Base-by-base conservation (phyloP, 306 rosid species). In the Medicago ruthenica region DNA sequence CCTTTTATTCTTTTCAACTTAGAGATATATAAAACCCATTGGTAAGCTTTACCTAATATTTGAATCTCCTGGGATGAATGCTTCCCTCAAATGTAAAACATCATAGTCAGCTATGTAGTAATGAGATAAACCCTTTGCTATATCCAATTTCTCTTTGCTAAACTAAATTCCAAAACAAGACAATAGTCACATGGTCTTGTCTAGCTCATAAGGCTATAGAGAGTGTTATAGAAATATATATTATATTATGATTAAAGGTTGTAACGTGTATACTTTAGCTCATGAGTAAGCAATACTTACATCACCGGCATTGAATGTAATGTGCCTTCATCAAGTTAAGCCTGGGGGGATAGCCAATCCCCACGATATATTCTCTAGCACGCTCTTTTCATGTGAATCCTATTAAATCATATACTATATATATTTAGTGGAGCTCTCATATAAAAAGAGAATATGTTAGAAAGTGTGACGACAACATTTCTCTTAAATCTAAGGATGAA, bases 71-170 rank as follows among this genome's bases (percentile, higher is more conserved):
- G 37, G 7, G 37, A 34, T 34, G 37, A 34, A 72, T 13, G 68
- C 31, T 66, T 66, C 70, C 64, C 48, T 80, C 63, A 34, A 57
- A 16, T 5, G 47, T 20, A 73, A 40, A 69, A 69, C 36, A 81
- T 24, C 54, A 76, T 11, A 76, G 61, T 62, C 39, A 65, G 59
- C 45, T 8, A 42, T 42, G 31, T n/a, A 40, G 69, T 66, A 41
- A 22, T 34, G 39, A 76, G 51, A 24, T 55, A 13, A 70, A 57
- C 67, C 39, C 67, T 47, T 47, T 22, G 8, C 17, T 9, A 45
- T 12, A 45, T n/a, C 50, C 69, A 4, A 18, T 51, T 61, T 21
- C 67, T 15, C 40, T 55, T 60, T 39, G 62, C 55, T 61, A 18
- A 27, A 44, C 12, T 42, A 63, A 45, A 24, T 21, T 57, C 9